Conservation (phyloP, 2,329 filamentous ascomycete species). For the Mariannaea sp. region DNA sequence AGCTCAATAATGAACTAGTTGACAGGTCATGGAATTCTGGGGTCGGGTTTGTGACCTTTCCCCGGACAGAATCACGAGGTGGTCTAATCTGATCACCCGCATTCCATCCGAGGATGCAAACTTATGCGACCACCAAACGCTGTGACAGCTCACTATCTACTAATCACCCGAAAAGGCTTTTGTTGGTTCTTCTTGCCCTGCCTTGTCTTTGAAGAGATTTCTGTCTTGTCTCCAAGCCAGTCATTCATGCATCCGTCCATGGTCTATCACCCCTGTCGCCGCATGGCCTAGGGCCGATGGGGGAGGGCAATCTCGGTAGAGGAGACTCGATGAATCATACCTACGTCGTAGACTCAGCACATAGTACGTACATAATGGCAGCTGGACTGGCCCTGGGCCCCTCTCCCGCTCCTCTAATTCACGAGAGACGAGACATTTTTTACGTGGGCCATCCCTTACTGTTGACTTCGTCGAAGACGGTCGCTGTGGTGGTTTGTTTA, state of each 20-base stretch:
- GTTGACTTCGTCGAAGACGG: constrained; percentile 25
- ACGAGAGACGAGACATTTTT: too few species aligned
- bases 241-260: not conserved
- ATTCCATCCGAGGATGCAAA: constrained; percentile 1
- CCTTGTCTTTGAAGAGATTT: not conserved
- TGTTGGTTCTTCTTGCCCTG: not conserved
- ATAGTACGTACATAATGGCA: too few species aligned
- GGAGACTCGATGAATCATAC: constrained; percentile 20
- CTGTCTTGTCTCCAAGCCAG: too few species aligned
- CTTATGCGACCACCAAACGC: not conserved
- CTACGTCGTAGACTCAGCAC: constrained; percentile 23
- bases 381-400: too few species aligned
- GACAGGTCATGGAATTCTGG: not conserved
- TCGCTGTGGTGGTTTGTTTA: constrained; percentile 18
- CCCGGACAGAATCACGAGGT: not conserved
- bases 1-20: too few species aligned
- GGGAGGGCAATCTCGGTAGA: constrained; percentile 33
- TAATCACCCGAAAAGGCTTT: not conserved
- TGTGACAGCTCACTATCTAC: not conserved
- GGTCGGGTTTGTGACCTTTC: not conserved
- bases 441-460: constrained; percentile 9
- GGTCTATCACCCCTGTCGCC: not conserved
- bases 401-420: too few species aligned
- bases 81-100: not conserved
- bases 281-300: constrained; percentile 11